Evolutionary conservation across 1,284 basidiomycete species (phyloP).

Genomic region (Moesziomyces globuligerus): DNA sequence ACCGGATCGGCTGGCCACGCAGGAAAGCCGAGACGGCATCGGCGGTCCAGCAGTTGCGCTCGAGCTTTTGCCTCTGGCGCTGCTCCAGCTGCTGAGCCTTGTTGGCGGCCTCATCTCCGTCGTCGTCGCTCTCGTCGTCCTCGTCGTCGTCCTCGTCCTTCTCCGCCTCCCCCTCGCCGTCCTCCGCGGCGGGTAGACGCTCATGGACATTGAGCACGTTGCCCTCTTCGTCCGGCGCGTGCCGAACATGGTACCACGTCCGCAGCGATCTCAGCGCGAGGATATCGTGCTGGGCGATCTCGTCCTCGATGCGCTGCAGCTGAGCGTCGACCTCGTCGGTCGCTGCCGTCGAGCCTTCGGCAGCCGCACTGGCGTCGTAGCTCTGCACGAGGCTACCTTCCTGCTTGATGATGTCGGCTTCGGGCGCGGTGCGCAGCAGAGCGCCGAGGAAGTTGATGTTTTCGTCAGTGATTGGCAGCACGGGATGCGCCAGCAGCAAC

Average conservation of each 20-base stretch:
- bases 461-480: conserved; percentile 50
- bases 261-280: conserved; percentile 45
- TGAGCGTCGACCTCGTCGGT: conserved; percentile 14
- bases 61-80: conserved; percentile 16
- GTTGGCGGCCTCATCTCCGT: conserved; percentile 6
- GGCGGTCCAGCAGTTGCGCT: conserved; percentile 33
- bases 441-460: conserved; percentile 59
- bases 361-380: conserved; percentile 21
- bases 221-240: conserved; percentile 55
- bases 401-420: conserved; percentile 41
- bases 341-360: not conserved
- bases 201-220: conserved; percentile 49
- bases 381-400: conserved; percentile 36
- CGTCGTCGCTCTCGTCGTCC: conserved; percentile 41
- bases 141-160: conserved; percentile 33
- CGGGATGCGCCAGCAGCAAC: conserved; percentile 46
- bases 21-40: conserved; percentile 34
- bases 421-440: conserved; percentile 56
- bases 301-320: conserved; percentile 26
- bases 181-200: conserved; percentile 31
- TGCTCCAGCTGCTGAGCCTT: conserved; percentile 16
- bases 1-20: conserved; percentile 17
- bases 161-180: conserved; percentile 34
- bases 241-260: conserved; percentile 52
- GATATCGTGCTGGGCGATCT: conserved; percentile 48